Conservation (phyloP, 345 rosid genomes). For the Geranium rotundifolium region DNA sequence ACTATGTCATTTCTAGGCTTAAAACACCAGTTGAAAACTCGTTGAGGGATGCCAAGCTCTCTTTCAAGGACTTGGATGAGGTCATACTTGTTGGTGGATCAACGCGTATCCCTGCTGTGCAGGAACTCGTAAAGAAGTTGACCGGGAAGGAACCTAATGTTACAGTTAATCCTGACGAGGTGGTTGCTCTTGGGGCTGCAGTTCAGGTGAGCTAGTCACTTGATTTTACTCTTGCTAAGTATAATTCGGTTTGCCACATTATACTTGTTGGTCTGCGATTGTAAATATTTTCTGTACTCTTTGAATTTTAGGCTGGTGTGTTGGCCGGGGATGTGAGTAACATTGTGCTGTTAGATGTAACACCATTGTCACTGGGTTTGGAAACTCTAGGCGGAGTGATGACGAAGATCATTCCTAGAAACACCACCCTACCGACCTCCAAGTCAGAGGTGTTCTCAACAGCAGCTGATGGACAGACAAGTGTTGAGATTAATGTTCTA, state of each 20-base stretch:
- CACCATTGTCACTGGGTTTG: conserved; percentile 77
- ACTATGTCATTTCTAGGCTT: conserved; percentile 29
- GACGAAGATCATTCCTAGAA: conserved; percentile 93
- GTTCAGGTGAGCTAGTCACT: conserved; percentile 52
- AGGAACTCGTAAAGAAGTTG: conserved; percentile 82
- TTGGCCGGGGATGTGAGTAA: conserved; percentile 91
- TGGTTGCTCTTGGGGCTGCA: conserved; percentile 97
- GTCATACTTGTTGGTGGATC: conserved; percentile 98
- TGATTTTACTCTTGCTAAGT: background rate
- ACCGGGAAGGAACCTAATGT: conserved; percentile 94
- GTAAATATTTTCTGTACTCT: no score
- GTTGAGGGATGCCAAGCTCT: conserved; percentile 78
- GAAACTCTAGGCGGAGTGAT: conserved; percentile 98
- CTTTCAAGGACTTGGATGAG: conserved; percentile 82
- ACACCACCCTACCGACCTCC: conserved; percentile 88
- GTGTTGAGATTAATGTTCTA: conserved; percentile 92
- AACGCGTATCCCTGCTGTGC: conserved; percentile 95
- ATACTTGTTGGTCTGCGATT: background rate
- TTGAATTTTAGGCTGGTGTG: conserved; percentile 67
- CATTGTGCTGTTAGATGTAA: conserved; percentile 81
- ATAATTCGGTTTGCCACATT: no score
- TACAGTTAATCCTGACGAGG: conserved; percentile 95
- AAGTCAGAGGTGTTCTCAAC: conserved; percentile 98
- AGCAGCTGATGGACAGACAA: conserved; percentile 98
- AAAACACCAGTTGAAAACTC: conserved; percentile 82